These are phyloP conservation scores for Rosa hybrid DNA, from an alignment of 331 rosid species.

Conservation along the genomic window DNA sequence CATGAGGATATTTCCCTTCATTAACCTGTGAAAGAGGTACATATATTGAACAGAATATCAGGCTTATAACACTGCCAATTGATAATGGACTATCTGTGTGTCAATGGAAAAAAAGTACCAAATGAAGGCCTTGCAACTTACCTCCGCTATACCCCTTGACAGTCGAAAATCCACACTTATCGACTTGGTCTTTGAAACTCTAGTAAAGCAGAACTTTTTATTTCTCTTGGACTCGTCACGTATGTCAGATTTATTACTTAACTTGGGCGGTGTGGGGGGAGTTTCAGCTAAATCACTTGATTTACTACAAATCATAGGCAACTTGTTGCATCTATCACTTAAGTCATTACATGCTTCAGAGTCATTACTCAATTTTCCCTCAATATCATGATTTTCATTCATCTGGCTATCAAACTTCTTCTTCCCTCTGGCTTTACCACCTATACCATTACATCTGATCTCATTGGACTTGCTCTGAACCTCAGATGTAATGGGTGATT, in stretches of 20 bases:
- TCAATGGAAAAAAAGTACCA: neutral
- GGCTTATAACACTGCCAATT: constrained; percentile 16
- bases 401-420: constrained; percentile 41
- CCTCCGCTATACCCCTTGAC: constrained; percentile 97
- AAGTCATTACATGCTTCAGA: constrained; percentile 66
- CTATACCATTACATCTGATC: constrained; percentile 40
- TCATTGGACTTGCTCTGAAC: neutral
- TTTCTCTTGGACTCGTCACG: constrained; percentile 59
- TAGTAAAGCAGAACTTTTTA: constrained; percentile 71
- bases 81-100: constrained; percentile 15
- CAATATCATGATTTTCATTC: constrained; percentile 55
- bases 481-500: neutral
- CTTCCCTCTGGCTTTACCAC: constrained; percentile 41
- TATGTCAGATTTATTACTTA: constrained; percentile 45
- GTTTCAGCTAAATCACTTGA: constrained; percentile 51
- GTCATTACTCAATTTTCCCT: constrained; percentile 47
- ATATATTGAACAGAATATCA: constrained; percentile 11
- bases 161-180: constrained; percentile 90
- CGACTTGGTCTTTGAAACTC: constrained; percentile 81
- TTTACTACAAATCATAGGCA: constrained; percentile 46
- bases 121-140: constrained; percentile 30
- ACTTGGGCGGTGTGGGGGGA: constrained; percentile 38
- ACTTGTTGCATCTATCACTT: constrained; percentile 59
- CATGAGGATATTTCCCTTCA: constrained; percentile 84
- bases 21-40: constrained; percentile 68